Evolutionary conservation across 169 alveolate species (phyloP), one percentile per base, ranked within the genome.

Genomic region (Plasmodium vivax): DNA sequence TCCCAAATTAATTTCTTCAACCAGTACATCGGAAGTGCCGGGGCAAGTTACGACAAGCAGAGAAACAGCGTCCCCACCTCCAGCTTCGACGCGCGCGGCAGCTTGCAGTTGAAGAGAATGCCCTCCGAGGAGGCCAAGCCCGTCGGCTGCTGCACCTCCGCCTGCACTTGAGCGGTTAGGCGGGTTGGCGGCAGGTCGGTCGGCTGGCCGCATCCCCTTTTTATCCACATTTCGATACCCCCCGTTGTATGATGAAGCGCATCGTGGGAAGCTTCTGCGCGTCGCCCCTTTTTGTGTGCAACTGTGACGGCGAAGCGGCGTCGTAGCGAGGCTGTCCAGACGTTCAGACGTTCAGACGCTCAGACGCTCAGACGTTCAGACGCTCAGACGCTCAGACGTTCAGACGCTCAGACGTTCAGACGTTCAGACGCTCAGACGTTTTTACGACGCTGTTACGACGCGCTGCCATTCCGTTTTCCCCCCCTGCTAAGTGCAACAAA

Each of bases 51-150:
- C 47, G 83, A 90, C 2, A 82, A 79, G 80, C 74, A 90, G 10
- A n/a, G 71, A 80, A 47, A 51, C 77, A 68, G 77, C 27, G 72
- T 92, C 41, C 95, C 92, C 14, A 36, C 58, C 82, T 92, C 95
- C 19, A 92, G 41, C 30, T 92, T 92, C 54, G 83, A 83, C 10
- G 27, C 71, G 38, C 32, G 80, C 34, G 92, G 90, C 82, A 92
- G 92, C 34, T 14, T 83, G 32, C 95, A 92, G 62, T 8, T 92
- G 36, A 92, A 92, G 79, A 92, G 95, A 82, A 14, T 92, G 41
- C 92, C 92, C 75, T 92, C 95, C 73, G 95, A 92, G 77, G 95
- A 92, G 51, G 36, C 80, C 79, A 83, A 81, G 51, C 95, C 95
- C 2, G 92, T 83, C 32, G 95, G 95, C 73, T 92, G 95, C 32